phyloP scores from a whole-genome alignment of 805 yeast species.

The Sungouiozyma intestinalis region DNA sequence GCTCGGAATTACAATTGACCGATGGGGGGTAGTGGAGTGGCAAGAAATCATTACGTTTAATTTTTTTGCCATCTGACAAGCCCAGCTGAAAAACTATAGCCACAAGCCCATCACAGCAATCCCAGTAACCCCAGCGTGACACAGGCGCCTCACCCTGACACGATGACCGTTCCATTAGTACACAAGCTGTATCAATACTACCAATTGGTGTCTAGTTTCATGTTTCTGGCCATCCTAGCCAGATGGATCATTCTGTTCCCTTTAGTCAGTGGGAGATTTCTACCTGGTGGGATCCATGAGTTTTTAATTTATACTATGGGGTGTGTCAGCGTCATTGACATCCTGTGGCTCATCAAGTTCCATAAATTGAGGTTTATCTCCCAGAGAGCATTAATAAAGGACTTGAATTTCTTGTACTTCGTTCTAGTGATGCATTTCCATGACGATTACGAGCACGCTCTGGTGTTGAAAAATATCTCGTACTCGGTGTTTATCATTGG shows the following conservation, averaged over 20 bases:
- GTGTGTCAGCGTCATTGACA: conserved; percentile 13
- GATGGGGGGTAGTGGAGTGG: too few relatives aligned
- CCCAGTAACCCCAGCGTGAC: too few relatives aligned
- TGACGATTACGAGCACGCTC: conserved; percentile 27
- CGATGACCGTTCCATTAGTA: background rate
- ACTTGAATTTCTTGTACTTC: conserved; percentile 21
- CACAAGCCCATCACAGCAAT: too few relatives aligned
- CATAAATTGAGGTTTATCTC: conserved; percentile 14
- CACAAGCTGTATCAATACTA: conserved; percentile 21
- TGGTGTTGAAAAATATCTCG: conserved; percentile 21
- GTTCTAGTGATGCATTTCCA: conserved; percentile 20
- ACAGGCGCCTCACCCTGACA: too few relatives aligned
- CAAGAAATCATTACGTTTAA: too few relatives aligned
- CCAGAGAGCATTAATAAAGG: conserved; percentile 15
- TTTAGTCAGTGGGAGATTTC: conserved; percentile 50
- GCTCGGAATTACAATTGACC: too few relatives aligned
- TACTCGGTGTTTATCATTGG: conserved; percentile 24
- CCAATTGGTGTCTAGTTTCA: conserved; percentile 17
- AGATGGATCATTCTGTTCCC: conserved; percentile 47
- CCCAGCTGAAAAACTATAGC: too few relatives aligned
- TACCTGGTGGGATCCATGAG: conserved; percentile 66
- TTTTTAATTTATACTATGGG: conserved; percentile 33
- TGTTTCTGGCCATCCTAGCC: conserved; percentile 23
- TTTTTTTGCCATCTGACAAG: too few relatives aligned
- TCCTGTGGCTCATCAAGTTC: conserved; percentile 19